Base-by-base conservation (phyloP, 768 basidiomycete genomes). In the Xerocomellus amylosporus region DNA sequence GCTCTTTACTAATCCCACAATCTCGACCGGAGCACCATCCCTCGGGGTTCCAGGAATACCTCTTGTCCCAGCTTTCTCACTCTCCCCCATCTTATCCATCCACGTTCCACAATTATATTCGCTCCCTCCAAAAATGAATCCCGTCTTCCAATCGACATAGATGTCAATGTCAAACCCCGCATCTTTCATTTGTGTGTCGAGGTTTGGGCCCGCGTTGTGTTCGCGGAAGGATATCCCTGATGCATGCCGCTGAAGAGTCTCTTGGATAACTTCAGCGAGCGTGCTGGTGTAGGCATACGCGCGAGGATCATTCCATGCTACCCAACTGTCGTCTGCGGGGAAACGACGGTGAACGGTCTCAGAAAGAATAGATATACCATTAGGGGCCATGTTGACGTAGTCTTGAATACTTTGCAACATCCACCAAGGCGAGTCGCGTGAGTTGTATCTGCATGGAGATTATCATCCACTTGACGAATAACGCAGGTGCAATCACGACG, bases 71-170 rank as follows among this genome's bases (percentile, higher is more conserved):
- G 97, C 96, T 62, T 85, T 90, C 55, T 76, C 77, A 3, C 90
- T 93, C 67, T 96, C 93, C 41, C 97, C 97, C 93, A 95, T 95
- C 80, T 96, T 96, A 75, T 96, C 93, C 93, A 93, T 93, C 93
- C 93, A 96, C 1, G 93, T 95, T 12, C 93, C 93, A 67, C 93
- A 95, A 63, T 96, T 96, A 64, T 79, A 72, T 51, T 74, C 73
- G 69, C 85, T 98, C 8, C 97, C 97, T 26, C 97, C 97, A 55
- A 84, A 77, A 60, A 96, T 83, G 56, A 98, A 70, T 2, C 97
- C 97, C 1, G 92, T 98, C 60, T 80, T 77, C 97, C 97, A 99
- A 70, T 99, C 94, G n/a, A 98, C 94, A 24, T 83, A 73, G 59
- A 98, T 88, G 64, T 92, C 83, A 64, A 98, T 93, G 69, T 96